These are phyloP conservation scores for Gossypium schwendimanii DNA, from an alignment of 441 rosid species.

Conservation along the genomic window DNA sequence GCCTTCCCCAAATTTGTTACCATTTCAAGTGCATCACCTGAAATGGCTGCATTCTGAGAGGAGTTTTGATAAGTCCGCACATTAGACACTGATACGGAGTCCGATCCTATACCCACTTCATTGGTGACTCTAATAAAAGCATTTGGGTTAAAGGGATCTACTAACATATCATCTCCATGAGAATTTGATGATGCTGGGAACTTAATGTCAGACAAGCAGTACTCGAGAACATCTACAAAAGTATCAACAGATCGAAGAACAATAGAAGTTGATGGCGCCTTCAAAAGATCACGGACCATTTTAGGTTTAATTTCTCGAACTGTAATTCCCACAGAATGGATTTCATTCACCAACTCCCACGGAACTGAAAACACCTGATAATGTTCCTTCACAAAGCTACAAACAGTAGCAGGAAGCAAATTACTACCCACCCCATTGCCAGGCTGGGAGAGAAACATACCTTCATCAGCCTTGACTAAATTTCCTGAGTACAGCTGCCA, in stretches of 20 bases:
- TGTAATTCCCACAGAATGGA: constrained; percentile 69
- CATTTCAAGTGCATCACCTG: constrained; percentile 97
- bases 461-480: constrained; percentile 89
- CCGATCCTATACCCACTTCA: constrained; percentile 37
- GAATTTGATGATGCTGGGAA: constrained; percentile 38
- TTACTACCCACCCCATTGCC: constrained; percentile 72
- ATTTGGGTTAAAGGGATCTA: constrained; percentile 21
- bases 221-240: constrained; percentile 84
- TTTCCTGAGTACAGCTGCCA: constrained; percentile 97
- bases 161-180: constrained; percentile 26
- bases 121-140: constrained; percentile 23
- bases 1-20: constrained; percentile 92
- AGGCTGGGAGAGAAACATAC: constrained; percentile 97
- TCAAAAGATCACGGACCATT: constrained; percentile 92
- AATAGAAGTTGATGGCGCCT: constrained; percentile 54
- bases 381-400: constrained; percentile 94
- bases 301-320: constrained; percentile 88
- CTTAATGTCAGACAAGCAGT: constrained; percentile 84
- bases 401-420: constrained; percentile 90
- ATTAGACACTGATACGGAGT: constrained; percentile 30
- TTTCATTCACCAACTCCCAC: constrained; percentile 87
- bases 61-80: constrained; percentile 28
- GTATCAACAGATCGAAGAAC: constrained; percentile 85
- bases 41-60: constrained; percentile 50
- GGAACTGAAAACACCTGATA: constrained; percentile 95